Base-by-base conservation (phyloP, 2,329 filamentous ascomycete genomes). In the Botrytis porri region DNA sequence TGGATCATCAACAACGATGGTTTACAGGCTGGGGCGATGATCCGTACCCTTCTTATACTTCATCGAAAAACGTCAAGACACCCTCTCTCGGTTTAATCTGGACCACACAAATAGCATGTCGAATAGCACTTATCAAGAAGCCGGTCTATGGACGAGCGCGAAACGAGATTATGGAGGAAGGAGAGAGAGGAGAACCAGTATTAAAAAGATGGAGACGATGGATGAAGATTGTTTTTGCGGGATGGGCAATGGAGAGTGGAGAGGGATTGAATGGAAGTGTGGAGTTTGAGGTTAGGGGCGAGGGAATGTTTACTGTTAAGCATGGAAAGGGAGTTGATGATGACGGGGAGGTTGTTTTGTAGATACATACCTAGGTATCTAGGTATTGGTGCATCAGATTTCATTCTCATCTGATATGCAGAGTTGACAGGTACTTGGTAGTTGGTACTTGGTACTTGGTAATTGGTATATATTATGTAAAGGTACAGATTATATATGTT, bases 11-110 rank as follows among this genome's bases (percentile, higher is more conserved):
- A 82, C 94, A 98, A 81, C 88, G 93, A 61, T 98, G 95, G 89
- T 97, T 98, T 83, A 97, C 95, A 6, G 95, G 96, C 75, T 98
- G 96, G 95, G 94, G 95, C 35, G 93, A 97, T 81, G 86, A 90
- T 72, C 84, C 86, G 25, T 78, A 82, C 39, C 70, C 70, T 4
- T 72, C 70, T 3, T 69, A 57, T 20, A 77, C 77, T 18, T 74
- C 75, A 25, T 79, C 83, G 20, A 81, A 84, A 66, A 82, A 83
- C 39, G 83, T 92, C 72, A 98, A 98, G 83, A 97, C 93, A 0
- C 95, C 95, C 0, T 93, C 93, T 10, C 83, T 98, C 37, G 95
- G 95, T 0, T 86, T 97, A 12, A 92, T 97, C 18, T 98, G 95
- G 95, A 90, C 93, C 4, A 95, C 94, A 43, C 95, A 98, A 84